A percentile compares a stretch with the other conserved stretches of the same genome.
Conservation (phyloP, 164 flowering plant genomes). For the Annona cherimola region DNA sequence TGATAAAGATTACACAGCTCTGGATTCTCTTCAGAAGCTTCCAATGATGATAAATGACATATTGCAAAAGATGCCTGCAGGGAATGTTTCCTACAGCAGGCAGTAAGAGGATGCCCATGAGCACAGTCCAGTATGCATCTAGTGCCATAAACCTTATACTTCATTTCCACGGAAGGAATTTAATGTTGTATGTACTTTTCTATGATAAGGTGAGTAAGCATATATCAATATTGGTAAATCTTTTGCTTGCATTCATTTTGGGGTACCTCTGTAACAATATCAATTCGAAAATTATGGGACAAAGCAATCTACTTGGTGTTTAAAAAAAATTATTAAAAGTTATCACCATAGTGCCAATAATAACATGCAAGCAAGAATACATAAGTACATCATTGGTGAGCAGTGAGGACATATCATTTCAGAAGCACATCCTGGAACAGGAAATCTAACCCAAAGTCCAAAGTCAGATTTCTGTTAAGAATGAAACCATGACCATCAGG, state of each 20-base stretch:
- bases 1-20: not conserved
- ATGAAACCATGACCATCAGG: not conserved
- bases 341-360: not conserved
- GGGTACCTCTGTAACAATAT: too few relatives aligned
- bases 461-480: not conserved
- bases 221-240: too few relatives aligned
- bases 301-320: not conserved
- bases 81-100: not conserved
- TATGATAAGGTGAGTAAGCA: too few relatives aligned
- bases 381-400: not conserved
- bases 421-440: not conserved
- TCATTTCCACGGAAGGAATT: too few relatives aligned
- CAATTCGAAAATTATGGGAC: not conserved
- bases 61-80: not conserved
- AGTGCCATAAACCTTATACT: not conserved
- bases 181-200: too few relatives aligned
- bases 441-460: not conserved
- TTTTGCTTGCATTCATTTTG: too few relatives aligned
- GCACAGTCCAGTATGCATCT: not conserved
- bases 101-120: not conserved
- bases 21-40: not conserved
- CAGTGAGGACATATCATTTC: not conserved
- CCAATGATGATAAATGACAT: not conserved
- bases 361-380: not conserved
- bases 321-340: too few relatives aligned